Evolutionary conservation across 108 stramenopile genomes (phyloP), one percentile per base, ranked within the genome.

Genomic region (Fragilariopsis cylindrus): DNA sequence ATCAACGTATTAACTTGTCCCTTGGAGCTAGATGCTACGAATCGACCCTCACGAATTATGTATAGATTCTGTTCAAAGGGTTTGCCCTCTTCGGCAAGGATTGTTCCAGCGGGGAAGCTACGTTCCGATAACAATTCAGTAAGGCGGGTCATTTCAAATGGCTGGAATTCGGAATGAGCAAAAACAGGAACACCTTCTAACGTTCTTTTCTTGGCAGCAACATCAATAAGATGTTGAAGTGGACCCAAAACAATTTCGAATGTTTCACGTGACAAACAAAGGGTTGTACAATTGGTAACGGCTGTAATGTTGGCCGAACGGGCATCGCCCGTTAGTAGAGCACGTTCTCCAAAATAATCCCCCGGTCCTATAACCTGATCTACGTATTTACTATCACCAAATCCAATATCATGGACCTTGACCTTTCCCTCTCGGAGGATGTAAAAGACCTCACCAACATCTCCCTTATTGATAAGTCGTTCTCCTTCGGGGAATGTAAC

Each of bases 301-400:
- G 92, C 83, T 16, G 91, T 89, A 45, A 90, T 79, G 75, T 93
- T 91, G 46, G 94, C 94, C n/a, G 83, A 81, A 68, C 98, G 93
- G 0, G 97, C 96, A 69, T 98, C 97, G 48, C 97, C 97, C 7
- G 96, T 96, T 56, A 98, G 88, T 21, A 99, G 85, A 40, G 98
- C 98, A 42, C 96, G 89, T 76, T 99, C 98, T 40, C 98, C 98
- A 74, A 99, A 99, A 78, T 85, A 97, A 74, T 98, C 96, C 42
- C 98, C 96, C 19, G 91, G 82, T 69, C 91, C 77, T 72, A 90
- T 66, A 76, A 88, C 71, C 81, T 88, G 79, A 84, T 94, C 79
- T 48, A 90, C 76, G 79, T 90, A 85, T 82, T 82, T 84, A 81
- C 81, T 83, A 63, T 92, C 93, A 42, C 93, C 93, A 60, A 92